Evolutionary conservation across 2,329 filamentous ascomycete species (phyloP).

Genomic region (Botrytis aclada): DNA sequence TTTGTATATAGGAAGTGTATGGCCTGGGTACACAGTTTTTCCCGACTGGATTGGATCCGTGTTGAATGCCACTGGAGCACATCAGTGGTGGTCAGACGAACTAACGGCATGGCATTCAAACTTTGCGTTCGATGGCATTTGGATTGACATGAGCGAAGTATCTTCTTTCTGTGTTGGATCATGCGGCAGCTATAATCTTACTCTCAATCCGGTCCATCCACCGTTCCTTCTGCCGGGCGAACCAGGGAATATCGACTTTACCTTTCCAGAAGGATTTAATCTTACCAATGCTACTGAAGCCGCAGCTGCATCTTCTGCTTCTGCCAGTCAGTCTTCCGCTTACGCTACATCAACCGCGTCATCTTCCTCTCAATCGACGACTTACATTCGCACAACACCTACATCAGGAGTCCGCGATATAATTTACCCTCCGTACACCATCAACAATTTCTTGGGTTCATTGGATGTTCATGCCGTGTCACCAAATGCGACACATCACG

Average conservation of each 20-base stretch:
- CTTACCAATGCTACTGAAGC: conserved; percentile 67
- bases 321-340: conserved; percentile 46
- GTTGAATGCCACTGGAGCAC: conserved; percentile 59
- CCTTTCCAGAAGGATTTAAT: conserved; percentile 68
- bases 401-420: conserved; percentile 64
- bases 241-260: conserved; percentile 54
- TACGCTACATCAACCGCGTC: conserved; percentile 38
- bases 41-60: conserved; percentile 67
- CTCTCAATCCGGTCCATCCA: conserved; percentile 66
- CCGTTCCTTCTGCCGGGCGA: conserved; percentile 64
- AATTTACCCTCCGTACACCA: conserved; percentile 71
- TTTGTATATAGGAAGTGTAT: conserved; percentile 61
- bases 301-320: conserved; percentile 53
- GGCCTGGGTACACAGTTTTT: conserved; percentile 68
- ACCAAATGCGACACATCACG: conserved; percentile 73
- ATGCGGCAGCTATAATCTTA: conserved; percentile 64
- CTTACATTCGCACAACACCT: conserved; percentile 57
- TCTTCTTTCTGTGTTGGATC: conserved; percentile 67
- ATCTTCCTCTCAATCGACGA: conserved; percentile 35
- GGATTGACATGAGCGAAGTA: conserved; percentile 60
- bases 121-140: conserved; percentile 51
- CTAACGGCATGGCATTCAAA: conserved; percentile 55
- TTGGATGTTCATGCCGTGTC: conserved; percentile 69
- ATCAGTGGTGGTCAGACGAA: conserved; percentile 66
- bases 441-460: conserved; percentile 71